These are phyloP conservation scores for Podospora australis DNA, from an alignment of 495 filamentous ascomycete genomes.

Conservation along the genomic window DNA sequence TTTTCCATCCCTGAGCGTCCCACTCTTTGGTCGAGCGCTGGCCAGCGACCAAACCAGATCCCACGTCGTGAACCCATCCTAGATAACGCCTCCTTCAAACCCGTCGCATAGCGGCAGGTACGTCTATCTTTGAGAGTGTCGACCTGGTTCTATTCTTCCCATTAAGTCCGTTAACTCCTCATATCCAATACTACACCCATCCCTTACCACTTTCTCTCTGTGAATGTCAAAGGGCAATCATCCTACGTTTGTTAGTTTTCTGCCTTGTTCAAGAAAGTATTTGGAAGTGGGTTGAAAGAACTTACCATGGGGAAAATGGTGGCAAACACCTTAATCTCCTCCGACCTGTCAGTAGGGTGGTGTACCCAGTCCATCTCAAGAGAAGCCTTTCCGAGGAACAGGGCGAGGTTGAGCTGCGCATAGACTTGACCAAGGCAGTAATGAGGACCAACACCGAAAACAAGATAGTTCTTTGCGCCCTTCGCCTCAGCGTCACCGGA, in stretches of 20 bases:
- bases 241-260: slow-evolving; percentile 1
- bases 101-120: too few relatives aligned
- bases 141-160: neutral
- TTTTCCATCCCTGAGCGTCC: neutral
- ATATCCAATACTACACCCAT: neutral
- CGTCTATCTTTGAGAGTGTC: too few relatives aligned
- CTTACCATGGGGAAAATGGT: slow-evolving; percentile 94
- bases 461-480: slow-evolving; percentile 92
- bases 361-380: slow-evolving; percentile 89
- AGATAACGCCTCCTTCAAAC: neutral
- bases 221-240: slow-evolving; percentile 57
- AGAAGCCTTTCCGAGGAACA: slow-evolving; percentile 92
- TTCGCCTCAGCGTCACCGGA: slow-evolving; percentile 78
- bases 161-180: neutral
- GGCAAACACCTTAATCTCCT: slow-evolving; percentile 97
- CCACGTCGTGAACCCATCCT: neutral
- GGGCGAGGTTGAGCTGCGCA: slow-evolving; percentile 80
- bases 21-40: too few relatives aligned
- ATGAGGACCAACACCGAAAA: slow-evolving; percentile 94
- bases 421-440: slow-evolving; percentile 96
- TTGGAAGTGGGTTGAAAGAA: neutral
- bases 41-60: too few relatives aligned
- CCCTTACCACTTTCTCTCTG: slow-evolving; percentile 36
- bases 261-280: neutral
- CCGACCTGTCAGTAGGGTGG: slow-evolving; percentile 67